Evolutionary conservation across 768 basidiomycete species (phyloP).

Genomic region (Boletellus sp.): DNA sequence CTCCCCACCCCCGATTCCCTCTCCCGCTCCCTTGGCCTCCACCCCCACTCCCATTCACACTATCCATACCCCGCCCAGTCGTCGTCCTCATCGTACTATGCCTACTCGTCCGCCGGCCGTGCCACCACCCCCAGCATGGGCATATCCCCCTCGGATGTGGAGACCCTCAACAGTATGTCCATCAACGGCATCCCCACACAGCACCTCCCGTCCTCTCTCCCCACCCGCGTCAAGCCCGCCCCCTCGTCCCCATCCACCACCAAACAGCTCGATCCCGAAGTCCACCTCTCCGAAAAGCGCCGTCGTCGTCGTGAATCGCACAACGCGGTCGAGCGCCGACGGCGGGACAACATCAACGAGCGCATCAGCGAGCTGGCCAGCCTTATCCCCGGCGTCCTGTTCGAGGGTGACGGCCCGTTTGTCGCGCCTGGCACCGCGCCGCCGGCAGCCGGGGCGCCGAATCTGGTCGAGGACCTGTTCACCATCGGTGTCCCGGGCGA

Average conservation of each 20-base stretch:
- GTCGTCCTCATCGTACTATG: slow-evolving; percentile 31
- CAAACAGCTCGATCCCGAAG: slow-evolving; percentile 17
- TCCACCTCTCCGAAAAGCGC: slow-evolving; percentile 74
- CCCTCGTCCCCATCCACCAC: not conserved
- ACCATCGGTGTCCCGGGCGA: slow-evolving; percentile 18
- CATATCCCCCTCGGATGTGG: slow-evolving; percentile 26
- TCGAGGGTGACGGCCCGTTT: slow-evolving; percentile 50
- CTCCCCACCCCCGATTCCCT: slow-evolving; percentile 42
- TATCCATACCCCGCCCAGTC: slow-evolving; percentile 25
- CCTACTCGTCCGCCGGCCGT: slow-evolving; percentile 17
- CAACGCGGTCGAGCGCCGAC: slow-evolving; percentile 85
- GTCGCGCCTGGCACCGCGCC: slow-evolving; percentile 14
- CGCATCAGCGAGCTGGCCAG: slow-evolving; percentile 88
- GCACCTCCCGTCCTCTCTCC: slow-evolving; percentile 19
- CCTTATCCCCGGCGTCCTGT: slow-evolving; percentile 81
- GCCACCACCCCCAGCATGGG: slow-evolving; percentile 18
- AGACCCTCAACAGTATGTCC: slow-evolving; percentile 19
- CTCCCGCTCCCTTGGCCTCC: slow-evolving; percentile 31
- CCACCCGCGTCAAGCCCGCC: slow-evolving; percentile 16
- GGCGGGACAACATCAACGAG: slow-evolving; percentile 94
- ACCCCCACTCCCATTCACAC: slow-evolving; percentile 27
- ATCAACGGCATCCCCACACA: slow-evolving; percentile 18
- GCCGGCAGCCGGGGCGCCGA: slow-evolving; percentile 7
- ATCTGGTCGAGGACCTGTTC: slow-evolving; percentile 20
- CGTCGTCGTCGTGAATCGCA: slow-evolving; percentile 80